Base-by-base conservation (phyloP, 208 protist species). In the Trypanosomatidae sp. region DNA sequence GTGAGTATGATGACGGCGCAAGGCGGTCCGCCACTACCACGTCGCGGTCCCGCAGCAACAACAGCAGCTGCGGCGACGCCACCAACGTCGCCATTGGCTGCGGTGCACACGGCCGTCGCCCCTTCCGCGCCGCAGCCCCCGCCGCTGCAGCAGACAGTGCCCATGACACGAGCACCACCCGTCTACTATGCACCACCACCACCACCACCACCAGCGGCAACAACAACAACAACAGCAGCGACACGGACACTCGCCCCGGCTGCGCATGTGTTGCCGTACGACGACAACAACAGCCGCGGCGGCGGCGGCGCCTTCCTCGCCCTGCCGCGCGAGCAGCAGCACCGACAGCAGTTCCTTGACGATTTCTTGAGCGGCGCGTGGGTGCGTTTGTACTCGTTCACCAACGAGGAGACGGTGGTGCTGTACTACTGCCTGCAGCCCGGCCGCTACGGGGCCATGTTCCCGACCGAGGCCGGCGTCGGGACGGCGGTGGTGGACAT, bases 381-480 rank as follows among this genome's bases (percentile, higher is more conserved):
- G 83, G 78, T 92, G 38, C 74, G 83, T 15, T 82, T 82, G 48
- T 92, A 88, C 62, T 71, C 70, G 28, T 88, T 88, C 48, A 71
- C 70, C 16, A 71, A 73, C 33, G 75, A 85, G 32, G 75, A 86
- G 28, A 80, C 67, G 3, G 71, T 86, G 7, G 74, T 87, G 11
- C 76, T 92, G 74, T 88, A 80, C 68, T 92, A 92, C 58, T 83
- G 65, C 45, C 59, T 88, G 40, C 83, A 92, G 52, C 78, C 83
- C 18, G 83, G 83, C 2, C 65, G 83, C 22, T 92, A 85, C 58
- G 83, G 83, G 4, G 83, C 78, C 16, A 77, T 88, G 57, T 88
- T 88, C 37, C 70, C 77, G 20, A 92, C 78, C 39, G 71, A 83
- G 41, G 65, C 67, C 4, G 78, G 78, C 11, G 71, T 85, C 10